phyloP scores from a whole-genome alignment of 2,329 filamentous ascomycete genomes.

The Pseudonectria foliicola region DNA sequence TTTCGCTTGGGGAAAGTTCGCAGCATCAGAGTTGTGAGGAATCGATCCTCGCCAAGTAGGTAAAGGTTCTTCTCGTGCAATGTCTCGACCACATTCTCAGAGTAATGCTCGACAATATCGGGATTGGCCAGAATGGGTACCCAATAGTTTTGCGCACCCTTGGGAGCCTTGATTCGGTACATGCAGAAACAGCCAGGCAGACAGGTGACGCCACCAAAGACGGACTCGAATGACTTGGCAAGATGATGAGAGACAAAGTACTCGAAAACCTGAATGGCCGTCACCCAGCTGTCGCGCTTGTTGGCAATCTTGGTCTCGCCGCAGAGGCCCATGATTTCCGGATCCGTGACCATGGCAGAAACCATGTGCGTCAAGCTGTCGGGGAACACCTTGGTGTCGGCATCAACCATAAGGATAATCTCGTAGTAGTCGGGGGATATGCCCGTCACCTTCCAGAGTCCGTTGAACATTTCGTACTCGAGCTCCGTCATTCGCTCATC shows the following conservation, averaged over 20 bases:
- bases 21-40: conserved; percentile 93
- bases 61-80: conserved; percentile 96
- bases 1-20: conserved; percentile 98
- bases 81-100: conserved; percentile 97
- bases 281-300: conserved; percentile 90
- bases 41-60: conserved; percentile 87
- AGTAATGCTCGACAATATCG: conserved; percentile 98
- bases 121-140: conserved; percentile 97
- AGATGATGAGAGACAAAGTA: conserved; percentile 99
- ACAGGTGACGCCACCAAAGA: conserved; percentile 98
- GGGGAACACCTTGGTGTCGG: conserved; percentile 98
- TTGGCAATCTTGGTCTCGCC: conserved; percentile 99
- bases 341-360: conserved; percentile 97
- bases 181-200: conserved; percentile 99
- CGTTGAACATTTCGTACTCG: conserved; percentile 99
- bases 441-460: conserved; percentile 95
- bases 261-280: conserved; percentile 98
- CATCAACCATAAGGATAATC: conserved; percentile 96
- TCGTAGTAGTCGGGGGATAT: conserved; percentile 98
- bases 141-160: conserved; percentile 98
- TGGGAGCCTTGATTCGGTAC: conserved; percentile 99
- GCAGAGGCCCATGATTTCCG: conserved; percentile 97
- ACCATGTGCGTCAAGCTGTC: conserved; percentile 98
- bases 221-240: conserved; percentile 94
- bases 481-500: conserved; percentile 99